phyloP scores from a whole-genome alignment of 495 filamentous ascomycete genomes.

The Xylaria intraflava region DNA sequence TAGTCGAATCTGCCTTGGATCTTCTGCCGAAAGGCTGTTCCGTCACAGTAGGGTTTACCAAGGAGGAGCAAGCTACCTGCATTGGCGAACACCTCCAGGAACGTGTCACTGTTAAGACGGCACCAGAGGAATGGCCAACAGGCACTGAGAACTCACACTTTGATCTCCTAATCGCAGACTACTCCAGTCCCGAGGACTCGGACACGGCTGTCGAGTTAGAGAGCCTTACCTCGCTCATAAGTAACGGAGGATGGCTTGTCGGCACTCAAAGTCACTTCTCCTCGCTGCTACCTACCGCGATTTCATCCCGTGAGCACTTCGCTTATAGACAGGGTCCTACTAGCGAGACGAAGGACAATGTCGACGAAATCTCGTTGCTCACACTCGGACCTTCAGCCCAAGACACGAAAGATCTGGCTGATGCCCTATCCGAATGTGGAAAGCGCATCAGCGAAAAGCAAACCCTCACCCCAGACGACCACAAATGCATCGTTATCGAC shows the following conservation, averaged over 20 bases:
- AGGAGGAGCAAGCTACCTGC: not conserved
- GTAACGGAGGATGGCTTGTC: not conserved
- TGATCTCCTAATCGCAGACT: slow-evolving; percentile 1
- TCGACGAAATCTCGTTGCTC: not conserved
- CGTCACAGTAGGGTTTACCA: slow-evolving; percentile 6
- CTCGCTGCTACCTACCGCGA: not conserved
- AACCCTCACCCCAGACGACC: too few relatives aligned
- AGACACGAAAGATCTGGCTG: too few relatives aligned
- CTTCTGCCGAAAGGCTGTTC: not conserved
- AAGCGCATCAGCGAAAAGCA: too few relatives aligned
- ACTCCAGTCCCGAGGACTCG: not conserved
- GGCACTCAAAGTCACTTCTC: not conserved
- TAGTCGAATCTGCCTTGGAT: slow-evolving; percentile 1
- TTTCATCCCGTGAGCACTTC: not conserved
- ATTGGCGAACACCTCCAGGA: not conserved
- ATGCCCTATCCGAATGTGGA: too few relatives aligned
- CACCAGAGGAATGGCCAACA: not conserved
- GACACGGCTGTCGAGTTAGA: not conserved
- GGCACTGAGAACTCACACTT: not conserved
- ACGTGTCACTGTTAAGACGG: not conserved
- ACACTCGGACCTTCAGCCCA: not conserved
- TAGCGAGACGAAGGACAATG: not conserved
- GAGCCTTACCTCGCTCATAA: not conserved
- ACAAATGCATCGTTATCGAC: too few relatives aligned
- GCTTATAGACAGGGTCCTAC: not conserved